Evolutionary conservation across 1,139 yeast species (phyloP).

Genomic region (Kazachstania sp.): DNA sequence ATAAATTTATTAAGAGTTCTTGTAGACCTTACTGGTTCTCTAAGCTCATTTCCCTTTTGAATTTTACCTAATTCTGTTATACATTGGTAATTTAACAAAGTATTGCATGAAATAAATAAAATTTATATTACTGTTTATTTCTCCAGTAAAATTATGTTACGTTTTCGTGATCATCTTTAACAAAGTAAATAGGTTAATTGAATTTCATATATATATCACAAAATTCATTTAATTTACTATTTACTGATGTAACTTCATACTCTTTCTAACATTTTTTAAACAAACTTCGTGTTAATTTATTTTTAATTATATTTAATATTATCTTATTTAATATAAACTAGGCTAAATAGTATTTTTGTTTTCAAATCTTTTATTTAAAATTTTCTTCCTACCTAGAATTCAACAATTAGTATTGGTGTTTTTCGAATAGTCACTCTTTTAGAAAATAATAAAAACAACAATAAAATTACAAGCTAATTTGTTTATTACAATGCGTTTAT

Average conservation of each 20-base stretch:
- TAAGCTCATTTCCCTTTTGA: no score
- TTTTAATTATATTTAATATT: not conserved
- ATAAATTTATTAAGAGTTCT: no score
- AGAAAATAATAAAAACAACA: not conserved
- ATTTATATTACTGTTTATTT: no score
- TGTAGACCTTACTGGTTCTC: no score
- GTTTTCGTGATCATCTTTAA: not conserved
- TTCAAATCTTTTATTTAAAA: not conserved
- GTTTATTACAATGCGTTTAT: slow-evolving; percentile 28
- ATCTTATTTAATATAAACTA: not conserved
- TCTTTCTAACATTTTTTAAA: not conserved
- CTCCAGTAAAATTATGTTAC: not conserved
- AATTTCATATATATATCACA: not conserved
- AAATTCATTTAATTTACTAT: not conserved
- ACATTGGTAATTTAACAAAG: no score
- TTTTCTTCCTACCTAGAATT: not conserved
- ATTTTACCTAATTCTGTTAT: no score
- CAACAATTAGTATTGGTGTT: not conserved
- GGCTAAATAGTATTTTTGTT: not conserved
- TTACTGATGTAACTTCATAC: not conserved
- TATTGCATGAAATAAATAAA: no score
- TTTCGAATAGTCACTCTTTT: not conserved
- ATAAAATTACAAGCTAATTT: not conserved
- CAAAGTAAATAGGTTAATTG: not conserved
- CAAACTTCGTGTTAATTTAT: no score